Percentiles rank a stretch among this genome's conserved stretches.
Evolutionary conservation across 2,329 filamentous ascomycete species (phyloP).

Genomic region (Colletotrichum melonis): DNA sequence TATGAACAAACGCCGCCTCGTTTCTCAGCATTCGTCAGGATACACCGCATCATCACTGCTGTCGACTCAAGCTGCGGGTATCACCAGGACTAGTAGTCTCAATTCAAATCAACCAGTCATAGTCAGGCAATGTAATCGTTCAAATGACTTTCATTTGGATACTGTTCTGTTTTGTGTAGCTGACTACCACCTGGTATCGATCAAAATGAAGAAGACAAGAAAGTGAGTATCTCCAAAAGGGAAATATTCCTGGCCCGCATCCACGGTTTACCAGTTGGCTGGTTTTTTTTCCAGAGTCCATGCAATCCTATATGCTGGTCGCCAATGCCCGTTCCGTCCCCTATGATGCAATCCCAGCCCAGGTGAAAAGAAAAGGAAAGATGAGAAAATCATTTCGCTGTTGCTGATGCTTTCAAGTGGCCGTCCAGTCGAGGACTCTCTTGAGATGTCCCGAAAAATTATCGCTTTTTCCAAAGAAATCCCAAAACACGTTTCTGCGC

Average conservation of each 20-base stretch:
- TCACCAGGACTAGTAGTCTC: background rate
- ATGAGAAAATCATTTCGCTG: constrained; percentile 29
- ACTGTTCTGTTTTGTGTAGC: background rate
- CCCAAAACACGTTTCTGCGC: constrained; percentile 1
- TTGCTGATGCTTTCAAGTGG: constrained; percentile 33
- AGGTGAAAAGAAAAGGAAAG: background rate
- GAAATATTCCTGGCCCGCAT: constrained; percentile 16
- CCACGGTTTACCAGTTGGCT: constrained; percentile 13
- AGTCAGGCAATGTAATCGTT: background rate
- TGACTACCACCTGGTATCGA: constrained; percentile 31
- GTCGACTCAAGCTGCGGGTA: background rate
- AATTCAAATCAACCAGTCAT: no score
- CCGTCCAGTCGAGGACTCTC: constrained; percentile 32
- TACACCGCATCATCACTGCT: background rate
- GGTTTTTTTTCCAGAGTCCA: constrained; percentile 19
- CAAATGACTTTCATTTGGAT: constrained; percentile 1
- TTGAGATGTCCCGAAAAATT: constrained; percentile 27
- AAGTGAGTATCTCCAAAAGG: constrained; percentile 9
- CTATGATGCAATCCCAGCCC: constrained; percentile 27
- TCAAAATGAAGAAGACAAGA: background rate
- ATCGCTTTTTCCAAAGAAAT: constrained; percentile 28
- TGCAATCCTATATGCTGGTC: constrained; percentile 34
- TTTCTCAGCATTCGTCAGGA: background rate
- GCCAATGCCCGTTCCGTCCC: constrained; percentile 15
- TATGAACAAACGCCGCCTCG: background rate